A percentile compares a stretch with the other conserved stretches of the same genome.
phyloP scores from a whole-genome alignment of 2,329 filamentous ascomycete species.

The Stachybotrys chlorohalonatus region DNA sequence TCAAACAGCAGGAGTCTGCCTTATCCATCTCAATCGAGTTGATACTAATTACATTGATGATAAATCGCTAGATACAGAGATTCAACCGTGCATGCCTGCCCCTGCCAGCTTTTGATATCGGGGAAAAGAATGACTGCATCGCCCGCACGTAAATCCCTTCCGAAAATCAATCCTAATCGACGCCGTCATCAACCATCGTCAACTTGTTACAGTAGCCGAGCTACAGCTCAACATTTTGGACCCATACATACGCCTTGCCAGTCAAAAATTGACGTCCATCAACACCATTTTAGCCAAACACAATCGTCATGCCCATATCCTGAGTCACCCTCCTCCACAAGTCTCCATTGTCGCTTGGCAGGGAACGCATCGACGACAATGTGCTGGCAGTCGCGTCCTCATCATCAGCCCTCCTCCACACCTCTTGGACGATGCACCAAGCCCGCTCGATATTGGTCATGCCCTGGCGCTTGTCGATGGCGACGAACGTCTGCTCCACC shows the following conservation, averaged over 20 bases:
- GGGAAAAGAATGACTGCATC: not conserved
- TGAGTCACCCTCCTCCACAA: conserved; percentile 48
- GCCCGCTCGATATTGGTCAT: conserved; percentile 57
- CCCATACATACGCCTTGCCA: conserved; percentile 5
- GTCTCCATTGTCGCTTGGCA: conserved; percentile 21
- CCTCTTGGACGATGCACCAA: conserved; percentile 51
- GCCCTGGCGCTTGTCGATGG: conserved; percentile 47
- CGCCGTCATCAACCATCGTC: not conserved
- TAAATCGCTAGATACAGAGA: no score
- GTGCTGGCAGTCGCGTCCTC: conserved; percentile 11
- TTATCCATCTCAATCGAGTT: no score
- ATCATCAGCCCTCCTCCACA: conserved; percentile 47
- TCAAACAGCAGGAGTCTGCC: no score
- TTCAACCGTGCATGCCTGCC: no score
- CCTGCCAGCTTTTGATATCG: not conserved
- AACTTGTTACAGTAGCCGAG: not conserved
- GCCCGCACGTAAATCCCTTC: not conserved
- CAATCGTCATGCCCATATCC: conserved; percentile 49
- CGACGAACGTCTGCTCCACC: conserved; percentile 41
- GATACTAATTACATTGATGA: no score
- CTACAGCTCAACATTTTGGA: no score
- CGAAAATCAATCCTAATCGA: not conserved
- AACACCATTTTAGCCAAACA: conserved; percentile 38
- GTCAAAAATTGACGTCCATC: not conserved
- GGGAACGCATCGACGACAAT: conserved; percentile 7